These are phyloP conservation scores for Coemansia sp. DNA, from an alignment of 192 early-diverging fungal genomes.

Conservation along the genomic window DNA sequence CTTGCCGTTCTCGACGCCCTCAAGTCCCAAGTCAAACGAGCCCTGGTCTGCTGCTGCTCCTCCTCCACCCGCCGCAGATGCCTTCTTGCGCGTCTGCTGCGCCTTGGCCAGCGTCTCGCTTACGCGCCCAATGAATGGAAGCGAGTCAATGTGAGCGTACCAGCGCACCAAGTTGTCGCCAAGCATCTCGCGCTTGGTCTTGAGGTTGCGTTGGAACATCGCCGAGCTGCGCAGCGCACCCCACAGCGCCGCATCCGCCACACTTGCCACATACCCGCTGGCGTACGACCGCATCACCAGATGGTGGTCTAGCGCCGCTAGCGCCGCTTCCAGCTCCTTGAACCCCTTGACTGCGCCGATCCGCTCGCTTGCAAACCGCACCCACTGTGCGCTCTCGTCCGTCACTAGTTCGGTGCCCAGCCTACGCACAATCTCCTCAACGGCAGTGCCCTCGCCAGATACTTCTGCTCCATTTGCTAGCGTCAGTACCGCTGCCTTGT, in stretches of 20 bases:
- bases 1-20: conserved; percentile 77
- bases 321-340: conserved; percentile 69
- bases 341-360: conserved; percentile 63
- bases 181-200: conserved; percentile 62
- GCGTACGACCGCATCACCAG: conserved; percentile 81
- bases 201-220: conserved; percentile 79
- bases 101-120: conserved; percentile 8
- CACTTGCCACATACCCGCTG: conserved; percentile 73
- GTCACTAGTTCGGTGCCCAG: not conserved
- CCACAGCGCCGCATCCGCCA: conserved; percentile 88
- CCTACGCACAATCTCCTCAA: conserved; percentile 9
- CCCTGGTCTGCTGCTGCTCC: conserved; percentile 71
- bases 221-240: conserved; percentile 81
- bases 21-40: conserved; percentile 90
- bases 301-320: conserved; percentile 78
- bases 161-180: conserved; percentile 79
- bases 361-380: conserved; percentile 69
- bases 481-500: conserved; percentile 38
- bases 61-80: conserved; percentile 16
- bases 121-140: conserved; percentile 59
- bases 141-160: conserved; percentile 72
- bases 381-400: conserved; percentile 67
- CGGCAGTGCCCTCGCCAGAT: conserved; percentile 8
- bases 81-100: conserved; percentile 22
- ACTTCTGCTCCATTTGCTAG: conserved; percentile 14